phyloP scores from a whole-genome alignment of 1,284 basidiomycete species.

The Amylostereum chailletii region DNA sequence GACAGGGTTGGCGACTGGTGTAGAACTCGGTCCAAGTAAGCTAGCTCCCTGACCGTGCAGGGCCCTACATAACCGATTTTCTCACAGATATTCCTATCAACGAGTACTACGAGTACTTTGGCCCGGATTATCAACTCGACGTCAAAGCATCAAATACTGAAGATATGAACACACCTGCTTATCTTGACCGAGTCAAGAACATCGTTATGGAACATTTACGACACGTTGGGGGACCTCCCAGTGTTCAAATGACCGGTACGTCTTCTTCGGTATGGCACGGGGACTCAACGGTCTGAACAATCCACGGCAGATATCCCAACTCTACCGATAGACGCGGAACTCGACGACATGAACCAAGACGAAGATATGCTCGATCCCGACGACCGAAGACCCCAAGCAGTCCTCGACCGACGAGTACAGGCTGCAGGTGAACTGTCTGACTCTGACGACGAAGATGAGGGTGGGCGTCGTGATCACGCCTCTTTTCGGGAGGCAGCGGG shows the following conservation, averaged over 20 bases:
- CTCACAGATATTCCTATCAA: slow-evolving; percentile 84
- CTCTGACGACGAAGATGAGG: slow-evolving; percentile 83
- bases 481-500: slow-evolving; percentile 46
- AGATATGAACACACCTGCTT: slow-evolving; percentile 90
- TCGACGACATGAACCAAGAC: slow-evolving; percentile 74
- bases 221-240: slow-evolving; percentile 79
- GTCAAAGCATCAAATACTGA: slow-evolving; percentile 95
- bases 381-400: slow-evolving; percentile 60
- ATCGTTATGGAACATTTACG: slow-evolving; percentile 90
- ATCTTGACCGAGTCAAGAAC: slow-evolving; percentile 87
- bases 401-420: slow-evolving; percentile 67
- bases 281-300: not conserved
- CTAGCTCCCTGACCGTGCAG: slow-evolving; percentile 5
- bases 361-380: slow-evolving; percentile 77
- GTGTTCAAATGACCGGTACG: slow-evolving; percentile 81
- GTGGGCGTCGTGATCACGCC: slow-evolving; percentile 60
- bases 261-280: slow-evolving; percentile 3
- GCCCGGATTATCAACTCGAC: slow-evolving; percentile 96
- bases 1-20: slow-evolving; percentile 93
- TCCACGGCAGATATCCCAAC: slow-evolving; percentile 59
- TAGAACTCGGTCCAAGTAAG: slow-evolving; percentile 80
- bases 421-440: slow-evolving; percentile 76
- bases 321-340: slow-evolving; percentile 65
- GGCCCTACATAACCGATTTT: not conserved
- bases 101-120: slow-evolving; percentile 99